phyloP scores from a whole-genome alignment of 805 yeast species.

The Candida awuae region DNA sequence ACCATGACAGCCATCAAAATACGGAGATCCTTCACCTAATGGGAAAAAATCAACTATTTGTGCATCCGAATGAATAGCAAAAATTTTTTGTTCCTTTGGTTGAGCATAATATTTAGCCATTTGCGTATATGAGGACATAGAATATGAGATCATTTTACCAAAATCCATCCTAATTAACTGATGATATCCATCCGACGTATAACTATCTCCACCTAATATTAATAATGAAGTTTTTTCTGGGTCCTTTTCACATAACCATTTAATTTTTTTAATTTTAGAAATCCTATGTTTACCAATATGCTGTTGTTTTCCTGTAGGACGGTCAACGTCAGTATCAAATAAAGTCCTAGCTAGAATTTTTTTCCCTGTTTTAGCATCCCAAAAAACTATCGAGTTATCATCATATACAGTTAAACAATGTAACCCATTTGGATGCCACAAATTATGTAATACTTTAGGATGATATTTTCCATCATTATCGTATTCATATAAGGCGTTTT shows the following conservation, averaged over 20 bases:
- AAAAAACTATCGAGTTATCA: slow-evolving; percentile 81
- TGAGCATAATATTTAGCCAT: slow-evolving; percentile 71
- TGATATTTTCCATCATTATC: slow-evolving; percentile 20
- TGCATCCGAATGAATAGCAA: slow-evolving; percentile 45
- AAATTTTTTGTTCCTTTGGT: slow-evolving; percentile 46
- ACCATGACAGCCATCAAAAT: slow-evolving; percentile 71
- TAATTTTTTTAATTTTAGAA: slow-evolving; percentile 43
- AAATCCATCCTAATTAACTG: slow-evolving; percentile 56
- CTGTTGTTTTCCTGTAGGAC: slow-evolving; percentile 30
- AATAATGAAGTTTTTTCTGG: slow-evolving; percentile 74
- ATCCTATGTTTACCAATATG: slow-evolving; percentile 19
- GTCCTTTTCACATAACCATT: slow-evolving; percentile 75
- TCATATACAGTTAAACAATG: slow-evolving; percentile 72
- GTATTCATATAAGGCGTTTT: slow-evolving; percentile 29
- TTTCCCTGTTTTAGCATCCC: slow-evolving; percentile 82
- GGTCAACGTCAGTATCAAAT: slow-evolving; percentile 56
- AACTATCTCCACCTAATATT: slow-evolving; percentile 59
- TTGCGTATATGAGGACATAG: slow-evolving; percentile 73
- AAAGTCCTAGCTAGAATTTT: slow-evolving; percentile 66
- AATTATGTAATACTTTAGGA: slow-evolving; percentile 38
- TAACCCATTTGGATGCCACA: slow-evolving; percentile 90
- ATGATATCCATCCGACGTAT: slow-evolving; percentile 34
- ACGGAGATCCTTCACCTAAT: slow-evolving; percentile 59
- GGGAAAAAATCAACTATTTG: slow-evolving; percentile 42
- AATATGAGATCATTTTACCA: slow-evolving; percentile 71